Percentiles rank a stretch among this genome's conserved stretches.
These are phyloP conservation scores for Rhynchosporium agropyri DNA, from an alignment of 2,329 filamentous ascomycete genomes.

Conservation along the genomic window DNA sequence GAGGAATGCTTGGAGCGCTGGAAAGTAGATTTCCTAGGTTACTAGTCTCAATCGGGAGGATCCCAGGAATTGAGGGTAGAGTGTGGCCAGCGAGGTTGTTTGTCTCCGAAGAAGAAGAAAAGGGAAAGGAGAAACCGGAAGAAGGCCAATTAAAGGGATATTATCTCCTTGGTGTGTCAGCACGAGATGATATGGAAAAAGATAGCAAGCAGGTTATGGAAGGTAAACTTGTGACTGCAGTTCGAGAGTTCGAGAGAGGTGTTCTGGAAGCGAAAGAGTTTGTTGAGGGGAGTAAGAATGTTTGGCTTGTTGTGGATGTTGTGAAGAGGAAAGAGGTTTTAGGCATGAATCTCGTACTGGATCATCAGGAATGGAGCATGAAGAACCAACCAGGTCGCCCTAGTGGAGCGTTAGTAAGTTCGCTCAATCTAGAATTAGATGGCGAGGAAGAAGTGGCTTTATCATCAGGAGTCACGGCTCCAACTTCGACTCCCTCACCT, in stretches of 20 bases:
- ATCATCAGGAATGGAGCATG: conserved; percentile 20
- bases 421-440: background rate
- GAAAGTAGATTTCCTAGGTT: conserved; percentile 27
- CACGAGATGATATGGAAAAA: conserved; percentile 11
- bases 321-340: conserved; percentile 21
- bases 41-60: conserved; percentile 19
- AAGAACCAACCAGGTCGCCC: background rate
- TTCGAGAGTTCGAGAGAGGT: conserved; percentile 27
- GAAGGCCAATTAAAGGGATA: conserved; percentile 21
- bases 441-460: background rate
- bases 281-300: conserved; percentile 13
- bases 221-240: conserved; percentile 23
- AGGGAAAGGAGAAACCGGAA: background rate
- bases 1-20: conserved; percentile 24
- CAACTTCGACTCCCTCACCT: background rate
- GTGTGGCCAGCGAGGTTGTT: conserved; percentile 27
- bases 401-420: too few species aligned
- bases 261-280: conserved; percentile 25
- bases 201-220: conserved; percentile 24
- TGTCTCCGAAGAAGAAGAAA: background rate
- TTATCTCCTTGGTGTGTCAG: conserved; percentile 26
- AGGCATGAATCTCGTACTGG: conserved; percentile 20
- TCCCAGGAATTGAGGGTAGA: conserved; percentile 22
- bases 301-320: conserved; percentile 21
- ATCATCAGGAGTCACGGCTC: background rate